Evolutionary conservation across 495 filamentous ascomycete species (phyloP).

Genomic region (Astrothelium subdiscretum): DNA sequence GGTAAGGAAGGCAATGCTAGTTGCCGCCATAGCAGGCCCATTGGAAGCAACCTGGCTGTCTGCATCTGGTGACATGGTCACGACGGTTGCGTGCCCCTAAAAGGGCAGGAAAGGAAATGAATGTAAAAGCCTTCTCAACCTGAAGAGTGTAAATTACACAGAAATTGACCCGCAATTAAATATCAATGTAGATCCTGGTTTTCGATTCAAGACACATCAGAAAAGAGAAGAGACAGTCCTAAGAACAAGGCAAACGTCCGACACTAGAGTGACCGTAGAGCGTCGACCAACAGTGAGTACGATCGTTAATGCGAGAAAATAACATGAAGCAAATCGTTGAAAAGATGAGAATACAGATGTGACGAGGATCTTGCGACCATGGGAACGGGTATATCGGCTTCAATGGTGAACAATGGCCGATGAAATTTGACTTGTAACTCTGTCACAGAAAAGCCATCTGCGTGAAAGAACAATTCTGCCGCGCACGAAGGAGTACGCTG

Average conservation of each 20-base stretch:
- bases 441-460: neutral
- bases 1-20: constrained; percentile 14
- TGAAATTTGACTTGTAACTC: neutral
- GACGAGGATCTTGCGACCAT: neutral
- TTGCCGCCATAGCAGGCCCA: neutral
- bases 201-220: too few species aligned
- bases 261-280: too few species aligned
- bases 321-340: neutral
- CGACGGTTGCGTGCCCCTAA: neutral
- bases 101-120: neutral
- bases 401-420: neutral
- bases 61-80: neutral
- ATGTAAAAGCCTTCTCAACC: neutral
- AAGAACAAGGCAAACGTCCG: too few species aligned
- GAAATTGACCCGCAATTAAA: too few species aligned
- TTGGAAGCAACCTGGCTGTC: neutral
- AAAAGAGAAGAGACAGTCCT: too few species aligned
- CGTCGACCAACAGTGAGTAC: too few species aligned
- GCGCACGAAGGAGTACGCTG: too few species aligned
- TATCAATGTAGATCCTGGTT: too few species aligned
- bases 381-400: neutral
- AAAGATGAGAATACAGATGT: neutral
- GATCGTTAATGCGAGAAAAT: too few species aligned
- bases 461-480: neutral
- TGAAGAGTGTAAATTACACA: too few species aligned